Evolutionary conservation across 768 basidiomycete genomes (phyloP), one percentile per base, ranked within the genome.

Genomic region (Tulasnella sp.): DNA sequence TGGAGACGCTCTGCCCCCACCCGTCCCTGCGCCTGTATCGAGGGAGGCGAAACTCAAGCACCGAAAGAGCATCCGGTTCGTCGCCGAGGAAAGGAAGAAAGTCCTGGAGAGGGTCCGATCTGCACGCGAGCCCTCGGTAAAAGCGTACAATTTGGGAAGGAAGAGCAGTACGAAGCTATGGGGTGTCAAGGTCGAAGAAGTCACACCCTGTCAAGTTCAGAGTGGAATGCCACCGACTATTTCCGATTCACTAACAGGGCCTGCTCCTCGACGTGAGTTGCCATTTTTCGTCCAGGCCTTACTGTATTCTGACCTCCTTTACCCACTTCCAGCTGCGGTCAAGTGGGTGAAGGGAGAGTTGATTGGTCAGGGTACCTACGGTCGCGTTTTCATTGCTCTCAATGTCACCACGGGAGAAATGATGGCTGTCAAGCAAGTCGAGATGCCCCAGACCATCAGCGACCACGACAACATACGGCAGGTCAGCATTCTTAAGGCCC

Each of bases 401-500:
- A 99, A 99, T 84, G 95, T 94, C 42, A 96, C 95, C 3, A 97
- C 96, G 0, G 96, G 96, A 79, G 97, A 99, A 86, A 97, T 98
- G 94, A 96, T 99, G 83, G 98, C 98, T 24, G 98, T 99, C 81
- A 99, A 99, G 86, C 98, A 99, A 86, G 98, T 99, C 71, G 98
- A 99, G 85, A 90, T 97, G 79, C 97, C 98, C 1, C 91, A 91
- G 74, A 97, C 96, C 10, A 91, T 92, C n/a, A 95, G 94, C 83
- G 98, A 99, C 86, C 94, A 93, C 85, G 93, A 91, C 81, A 96
- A 99, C 85, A 88, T 90, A n/a, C 90, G 96, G 44, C 96, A 97
- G 82, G 87, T 90, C 77, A 90, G 90, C 38, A 92, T 97, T 81
- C 94, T 99, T 80, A 93, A 96, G 82, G 96, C 97, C 0, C 86